phyloP scores from a whole-genome alignment of 345 rosid genomes.

The Brassica napus region Da-Ae NC_063434.1:27292501-27293000 shows the following conservation, averaged over 20 bases:
- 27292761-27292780: background rate
- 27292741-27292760: conserved; percentile 2
- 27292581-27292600: background rate
- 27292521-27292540: background rate
- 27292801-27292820: conserved; percentile 4
- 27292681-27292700: conserved; percentile 4
- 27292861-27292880: conserved; percentile 12
- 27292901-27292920: conserved; percentile 14
- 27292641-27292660: background rate
- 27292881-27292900: conserved; percentile 5
- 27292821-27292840: conserved; percentile 24
- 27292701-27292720: background rate
- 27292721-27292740: background rate
- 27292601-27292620: background rate
- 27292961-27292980: background rate
- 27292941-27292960: conserved; percentile 2
- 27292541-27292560: background rate
- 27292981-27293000: background rate
- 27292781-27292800: background rate
- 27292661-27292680: background rate
- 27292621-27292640: background rate
- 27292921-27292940: background rate
- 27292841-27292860: conserved; percentile 14
- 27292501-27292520: background rate
- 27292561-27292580: background rate